A percentile compares a stretch with the other conserved stretches of the same genome.
These are phyloP conservation scores for Komagataella pseudopastoris DNA, from an alignment of 805 yeast species.

Conservation along the genomic window DNA sequence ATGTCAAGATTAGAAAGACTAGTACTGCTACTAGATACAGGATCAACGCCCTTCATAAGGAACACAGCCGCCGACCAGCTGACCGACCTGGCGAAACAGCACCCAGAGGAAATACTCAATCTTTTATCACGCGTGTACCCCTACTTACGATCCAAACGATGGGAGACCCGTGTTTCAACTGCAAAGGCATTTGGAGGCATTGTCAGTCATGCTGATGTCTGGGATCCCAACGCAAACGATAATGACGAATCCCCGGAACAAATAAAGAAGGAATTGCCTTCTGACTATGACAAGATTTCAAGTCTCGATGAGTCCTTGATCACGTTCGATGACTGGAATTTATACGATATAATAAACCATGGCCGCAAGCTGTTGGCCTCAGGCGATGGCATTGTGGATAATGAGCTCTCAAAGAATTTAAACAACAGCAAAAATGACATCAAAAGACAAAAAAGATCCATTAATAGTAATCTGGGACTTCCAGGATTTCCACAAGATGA, in stretches of 20 bases:
- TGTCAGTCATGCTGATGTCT: constrained; percentile 56
- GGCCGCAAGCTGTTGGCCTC: constrained; percentile 50
- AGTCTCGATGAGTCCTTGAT: constrained; percentile 33
- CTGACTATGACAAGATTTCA: constrained; percentile 19
- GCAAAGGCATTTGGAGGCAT: constrained; percentile 93
- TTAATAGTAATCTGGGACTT: constrained; percentile 16
- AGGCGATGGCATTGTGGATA: constrained; percentile 19
- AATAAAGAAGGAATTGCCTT: constrained; percentile 1
- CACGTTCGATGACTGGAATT: constrained; percentile 35
- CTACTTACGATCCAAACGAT: constrained; percentile 62
- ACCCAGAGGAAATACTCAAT: constrained; percentile 83
- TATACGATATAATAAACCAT: constrained; percentile 32
- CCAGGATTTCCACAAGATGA: constrained; percentile 15
- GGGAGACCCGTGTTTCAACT: constrained; percentile 96
- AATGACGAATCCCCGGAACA: constrained; percentile 8
- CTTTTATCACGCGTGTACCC: constrained; percentile 86
- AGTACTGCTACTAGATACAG: constrained; percentile 61
- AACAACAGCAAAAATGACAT: constrained; percentile 4
- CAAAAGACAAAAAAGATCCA: constrained; percentile 14
- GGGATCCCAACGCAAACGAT: constrained; percentile 63
- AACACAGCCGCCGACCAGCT: constrained; percentile 96
- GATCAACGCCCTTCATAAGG: constrained; percentile 85
- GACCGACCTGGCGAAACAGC: constrained; percentile 85
- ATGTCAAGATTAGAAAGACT: constrained; percentile 23
- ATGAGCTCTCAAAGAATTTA: constrained; percentile 13